These are phyloP conservation scores for Thalassiosira hispida DNA, from an alignment of 352 stramenopile genomes.

Conservation along the genomic window DNA sequence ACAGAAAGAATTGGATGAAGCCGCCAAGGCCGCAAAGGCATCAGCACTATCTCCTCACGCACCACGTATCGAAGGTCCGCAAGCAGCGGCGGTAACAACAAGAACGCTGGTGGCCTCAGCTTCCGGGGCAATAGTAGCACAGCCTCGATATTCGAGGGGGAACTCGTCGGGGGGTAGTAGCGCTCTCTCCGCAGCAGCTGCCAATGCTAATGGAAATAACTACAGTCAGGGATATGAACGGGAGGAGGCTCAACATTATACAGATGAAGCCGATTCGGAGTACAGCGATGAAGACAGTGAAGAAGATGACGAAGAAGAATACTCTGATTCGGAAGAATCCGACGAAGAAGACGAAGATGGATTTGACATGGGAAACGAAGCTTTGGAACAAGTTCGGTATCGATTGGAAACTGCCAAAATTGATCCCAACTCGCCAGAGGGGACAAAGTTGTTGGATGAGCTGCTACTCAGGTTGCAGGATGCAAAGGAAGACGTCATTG, in stretches of 20 bases:
- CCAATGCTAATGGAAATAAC: constrained; percentile 3
- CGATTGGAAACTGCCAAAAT: constrained; percentile 50
- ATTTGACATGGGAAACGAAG: constrained; percentile 48
- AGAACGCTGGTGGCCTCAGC: neutral
- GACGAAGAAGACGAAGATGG: constrained; percentile 28
- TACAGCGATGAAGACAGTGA: constrained; percentile 23
- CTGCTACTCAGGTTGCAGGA: constrained; percentile 40
- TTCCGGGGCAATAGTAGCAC: neutral
- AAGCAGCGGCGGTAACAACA: neutral
- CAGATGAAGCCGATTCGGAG: neutral
- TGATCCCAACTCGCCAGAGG: constrained; percentile 46
- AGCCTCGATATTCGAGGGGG: neutral
- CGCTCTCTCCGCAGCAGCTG: neutral
- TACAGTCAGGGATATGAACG: neutral
- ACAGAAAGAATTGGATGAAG: constrained; percentile 45
- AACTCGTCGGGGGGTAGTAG: neutral
- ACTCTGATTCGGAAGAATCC: constrained; percentile 1
- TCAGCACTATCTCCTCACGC: neutral
- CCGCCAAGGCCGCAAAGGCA: constrained; percentile 7
- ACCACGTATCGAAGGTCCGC: neutral
- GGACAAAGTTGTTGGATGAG: constrained; percentile 46
- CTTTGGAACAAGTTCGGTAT: constrained; percentile 54
- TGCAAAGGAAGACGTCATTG: constrained; percentile 25
- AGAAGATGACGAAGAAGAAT: constrained; percentile 21
- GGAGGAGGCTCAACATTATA: neutral